Evolutionary conservation across 805 yeast genomes (phyloP).

Genomic region (Zygosaccharomyces kombuchaensis): DNA sequence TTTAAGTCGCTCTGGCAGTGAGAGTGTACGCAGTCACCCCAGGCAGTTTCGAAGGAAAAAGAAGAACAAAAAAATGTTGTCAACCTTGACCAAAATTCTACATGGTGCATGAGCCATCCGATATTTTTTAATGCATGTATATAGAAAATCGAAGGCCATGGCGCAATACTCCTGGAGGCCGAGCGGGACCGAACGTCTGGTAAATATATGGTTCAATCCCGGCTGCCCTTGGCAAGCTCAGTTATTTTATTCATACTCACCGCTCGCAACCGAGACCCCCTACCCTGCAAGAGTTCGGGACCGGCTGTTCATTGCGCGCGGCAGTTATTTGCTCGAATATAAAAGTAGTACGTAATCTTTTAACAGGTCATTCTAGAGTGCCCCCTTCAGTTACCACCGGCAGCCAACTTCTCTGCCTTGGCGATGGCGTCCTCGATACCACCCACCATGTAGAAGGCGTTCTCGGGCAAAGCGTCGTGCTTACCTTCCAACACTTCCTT

Average conservation of each 20-base stretch:
- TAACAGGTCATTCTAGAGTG: conserved; percentile 6
- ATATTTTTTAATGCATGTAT: no score
- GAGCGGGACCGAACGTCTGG: no score
- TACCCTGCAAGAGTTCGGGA: not conserved
- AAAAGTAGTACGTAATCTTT: conserved; percentile 7
- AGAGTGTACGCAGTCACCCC: no score
- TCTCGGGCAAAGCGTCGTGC: conserved; percentile 98
- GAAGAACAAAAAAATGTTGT: no score
- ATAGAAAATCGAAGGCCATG: no score
- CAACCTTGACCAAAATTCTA: no score
- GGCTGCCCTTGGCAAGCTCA: no score
- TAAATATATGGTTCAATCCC: no score
- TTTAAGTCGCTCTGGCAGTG: no score
- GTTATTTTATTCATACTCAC: not conserved
- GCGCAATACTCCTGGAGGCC: no score
- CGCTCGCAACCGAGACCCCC: not conserved
- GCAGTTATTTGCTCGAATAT: conserved; percentile 4
- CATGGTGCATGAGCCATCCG: no score
- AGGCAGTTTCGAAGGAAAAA: no score
- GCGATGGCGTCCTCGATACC: conserved; percentile 98
- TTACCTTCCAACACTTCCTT: conserved; percentile 97
- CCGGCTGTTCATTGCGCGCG: not conserved
- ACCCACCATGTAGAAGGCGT: conserved; percentile 99
- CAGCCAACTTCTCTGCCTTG: conserved; percentile 98
- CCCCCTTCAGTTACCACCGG: conserved; percentile 63